A percentile compares a stretch with the other conserved stretches of the same genome.
Conservation (phyloP, 2,329 filamentous ascomycete species). For the Paramyrothecium roridum region DNA sequence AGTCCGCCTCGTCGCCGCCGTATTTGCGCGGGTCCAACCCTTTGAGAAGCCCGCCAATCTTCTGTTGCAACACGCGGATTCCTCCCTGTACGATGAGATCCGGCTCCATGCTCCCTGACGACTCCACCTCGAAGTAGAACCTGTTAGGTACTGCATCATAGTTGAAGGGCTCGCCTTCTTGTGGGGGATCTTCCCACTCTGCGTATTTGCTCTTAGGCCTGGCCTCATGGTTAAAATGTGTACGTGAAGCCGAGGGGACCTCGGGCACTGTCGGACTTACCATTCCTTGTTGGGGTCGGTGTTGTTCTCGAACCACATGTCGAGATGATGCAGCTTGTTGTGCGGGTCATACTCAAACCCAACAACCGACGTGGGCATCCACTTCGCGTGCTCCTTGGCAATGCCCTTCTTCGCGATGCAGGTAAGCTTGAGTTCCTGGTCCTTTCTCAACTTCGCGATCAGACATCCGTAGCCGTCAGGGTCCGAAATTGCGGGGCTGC, state of each 20-base stretch:
- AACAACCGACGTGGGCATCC: slow-evolving; percentile 88
- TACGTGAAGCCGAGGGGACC: neutral
- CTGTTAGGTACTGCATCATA: slow-evolving; percentile 79
- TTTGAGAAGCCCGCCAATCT: slow-evolving; percentile 77
- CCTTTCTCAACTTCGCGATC: slow-evolving; percentile 85
- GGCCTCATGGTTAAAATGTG: slow-evolving; percentile 6
- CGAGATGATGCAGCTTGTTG: slow-evolving; percentile 89
- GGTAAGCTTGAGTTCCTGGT: slow-evolving; percentile 84
- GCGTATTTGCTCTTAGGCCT: slow-evolving; percentile 82
- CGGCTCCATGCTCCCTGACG: slow-evolving; percentile 81
- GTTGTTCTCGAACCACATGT: slow-evolving; percentile 84
- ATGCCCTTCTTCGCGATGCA: slow-evolving; percentile 98
- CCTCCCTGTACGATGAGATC: slow-evolving; percentile 86
- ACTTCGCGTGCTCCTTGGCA: slow-evolving; percentile 98
- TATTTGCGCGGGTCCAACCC: slow-evolving; percentile 44
- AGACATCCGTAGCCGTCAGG: slow-evolving; percentile 76
- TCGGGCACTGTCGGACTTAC: slow-evolving; percentile 45
- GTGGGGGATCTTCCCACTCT: slow-evolving; percentile 72
- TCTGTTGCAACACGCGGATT: slow-evolving; percentile 84
- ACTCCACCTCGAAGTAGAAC: slow-evolving; percentile 95
- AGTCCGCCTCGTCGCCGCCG: slow-evolving; percentile 56
- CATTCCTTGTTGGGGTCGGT: slow-evolving; percentile 78
- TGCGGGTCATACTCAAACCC: slow-evolving; percentile 98
- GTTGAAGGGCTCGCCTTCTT: slow-evolving; percentile 84
- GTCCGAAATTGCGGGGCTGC: slow-evolving; percentile 80